Conservation (phyloP, 805 yeast genomes). For the Pichia phayaonensis region DNA sequence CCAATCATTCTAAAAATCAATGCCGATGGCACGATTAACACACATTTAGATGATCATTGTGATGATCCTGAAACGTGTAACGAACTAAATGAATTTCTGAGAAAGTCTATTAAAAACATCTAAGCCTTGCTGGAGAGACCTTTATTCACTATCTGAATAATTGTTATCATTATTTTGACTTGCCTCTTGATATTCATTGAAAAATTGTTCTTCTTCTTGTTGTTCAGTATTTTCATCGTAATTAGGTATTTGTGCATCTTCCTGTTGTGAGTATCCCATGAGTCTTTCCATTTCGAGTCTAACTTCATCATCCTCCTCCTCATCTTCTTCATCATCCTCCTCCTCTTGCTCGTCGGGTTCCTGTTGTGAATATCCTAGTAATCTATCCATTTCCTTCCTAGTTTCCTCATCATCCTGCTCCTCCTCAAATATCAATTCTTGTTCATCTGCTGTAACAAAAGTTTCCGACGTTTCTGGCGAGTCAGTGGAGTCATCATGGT, state of each 20-base stretch:
- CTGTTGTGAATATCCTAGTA: slow-evolving; percentile 1
- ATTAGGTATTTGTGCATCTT: slow-evolving; percentile 1
- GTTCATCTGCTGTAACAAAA: not conserved
- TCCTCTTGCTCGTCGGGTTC: not conserved
- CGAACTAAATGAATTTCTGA: not conserved
- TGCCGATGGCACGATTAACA: slow-evolving; percentile 15
- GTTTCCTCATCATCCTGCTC: slow-evolving; percentile 3
- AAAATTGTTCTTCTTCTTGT: slow-evolving; percentile 4
- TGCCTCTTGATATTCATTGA: not conserved
- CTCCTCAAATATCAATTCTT: not conserved
- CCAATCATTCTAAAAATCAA: slow-evolving; percentile 39
- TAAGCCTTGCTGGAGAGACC: too few relatives aligned
- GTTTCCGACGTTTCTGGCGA: not conserved
- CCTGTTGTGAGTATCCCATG: slow-evolving; percentile 4
- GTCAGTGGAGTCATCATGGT: not conserved
- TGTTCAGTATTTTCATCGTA: not conserved
- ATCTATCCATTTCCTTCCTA: not conserved
- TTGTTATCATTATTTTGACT: not conserved
- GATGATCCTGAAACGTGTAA: not conserved
- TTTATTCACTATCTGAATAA: slow-evolving; percentile 2
- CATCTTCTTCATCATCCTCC: not conserved
- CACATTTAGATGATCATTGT: too few relatives aligned
- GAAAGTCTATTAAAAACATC: not conserved
- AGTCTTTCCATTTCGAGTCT: slow-evolving; percentile 8
- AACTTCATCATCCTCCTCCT: slow-evolving; percentile 6